Conservation (phyloP, 371 early-diverging fungal genomes). For the Quaeritorhiza haematococci region DNA sequence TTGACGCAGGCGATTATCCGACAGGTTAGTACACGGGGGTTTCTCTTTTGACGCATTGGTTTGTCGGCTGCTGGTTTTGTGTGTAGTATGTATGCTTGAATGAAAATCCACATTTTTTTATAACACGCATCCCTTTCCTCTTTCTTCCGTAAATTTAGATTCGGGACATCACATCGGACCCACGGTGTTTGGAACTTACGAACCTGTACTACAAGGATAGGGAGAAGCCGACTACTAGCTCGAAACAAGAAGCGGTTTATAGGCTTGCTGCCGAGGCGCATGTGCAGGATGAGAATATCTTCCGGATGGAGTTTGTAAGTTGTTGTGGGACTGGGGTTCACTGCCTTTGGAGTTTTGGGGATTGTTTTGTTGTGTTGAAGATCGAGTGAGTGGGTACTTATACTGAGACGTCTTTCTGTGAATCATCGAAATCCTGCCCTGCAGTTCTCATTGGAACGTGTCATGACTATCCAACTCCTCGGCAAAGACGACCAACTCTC, state of each 20-base stretch:
- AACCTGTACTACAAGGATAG: conserved; percentile 55
- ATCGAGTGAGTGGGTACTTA: too few relatives aligned
- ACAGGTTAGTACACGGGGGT: conserved; percentile 47
- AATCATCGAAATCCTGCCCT: conserved; percentile 1
- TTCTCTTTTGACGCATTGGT: conserved; percentile 2
- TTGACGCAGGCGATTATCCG: conserved; percentile 72
- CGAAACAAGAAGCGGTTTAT: conserved; percentile 72
- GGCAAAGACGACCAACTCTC: conserved; percentile 79
- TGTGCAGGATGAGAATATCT: conserved; percentile 73
- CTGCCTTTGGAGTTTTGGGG: too few relatives aligned
- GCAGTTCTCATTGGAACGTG: conserved; percentile 31
- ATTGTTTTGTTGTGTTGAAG: too few relatives aligned
- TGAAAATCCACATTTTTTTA: too few relatives aligned
- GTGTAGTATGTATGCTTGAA: background rate
- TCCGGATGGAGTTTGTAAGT: conserved; percentile 79
- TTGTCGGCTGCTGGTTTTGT: too few relatives aligned
- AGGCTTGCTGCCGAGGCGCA: conserved; percentile 76
- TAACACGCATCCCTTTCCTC: conserved; percentile 8
- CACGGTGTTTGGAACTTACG: conserved; percentile 51
- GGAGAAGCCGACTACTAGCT: conserved; percentile 46
- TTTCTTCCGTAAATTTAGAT: conserved; percentile 16
- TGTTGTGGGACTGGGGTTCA: background rate
- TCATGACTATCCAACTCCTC: conserved; percentile 78
- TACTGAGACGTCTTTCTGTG: too few relatives aligned
- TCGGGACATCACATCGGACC: conserved; percentile 54